Evolutionary conservation across 441 rosid genomes (phyloP).

Genomic region (Pelargonium cotyledonis): DNA sequence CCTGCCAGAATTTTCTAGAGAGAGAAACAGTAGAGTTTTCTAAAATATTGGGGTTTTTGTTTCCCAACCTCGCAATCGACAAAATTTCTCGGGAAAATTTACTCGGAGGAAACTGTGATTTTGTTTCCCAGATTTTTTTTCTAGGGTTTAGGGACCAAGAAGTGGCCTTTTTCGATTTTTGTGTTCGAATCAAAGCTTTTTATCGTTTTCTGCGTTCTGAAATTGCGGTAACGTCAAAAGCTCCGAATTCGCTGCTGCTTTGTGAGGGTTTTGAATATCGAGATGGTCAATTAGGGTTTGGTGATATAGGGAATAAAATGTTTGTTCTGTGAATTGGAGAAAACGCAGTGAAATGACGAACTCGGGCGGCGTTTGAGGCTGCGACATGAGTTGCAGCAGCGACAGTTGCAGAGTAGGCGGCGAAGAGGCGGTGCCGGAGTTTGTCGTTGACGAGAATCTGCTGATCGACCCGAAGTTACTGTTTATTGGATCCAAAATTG

Average conservation of each 20-base stretch:
- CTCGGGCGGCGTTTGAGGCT: constrained; percentile 35
- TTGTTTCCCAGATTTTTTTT: too few species aligned
- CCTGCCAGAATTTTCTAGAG: not conserved
- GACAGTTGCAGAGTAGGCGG: constrained; percentile 23
- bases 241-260: not conserved
- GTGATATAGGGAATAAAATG: constrained; percentile 1
- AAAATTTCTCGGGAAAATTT: too few species aligned
- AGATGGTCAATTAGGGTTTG: not conserved
- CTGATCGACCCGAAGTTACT: constrained; percentile 71
- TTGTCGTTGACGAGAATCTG: constrained; percentile 50
- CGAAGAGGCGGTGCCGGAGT: constrained; percentile 26
- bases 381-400: constrained; percentile 57
- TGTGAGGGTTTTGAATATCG: not conserved
- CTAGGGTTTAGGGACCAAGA: too few species aligned
- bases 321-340: not conserved
- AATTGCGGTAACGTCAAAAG: too few species aligned
- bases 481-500: constrained; percentile 77
- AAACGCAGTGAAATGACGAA: constrained; percentile 27
- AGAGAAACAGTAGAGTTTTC: not conserved
- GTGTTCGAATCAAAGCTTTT: too few species aligned
- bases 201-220: too few species aligned
- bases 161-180: too few species aligned
- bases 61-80: too few species aligned
- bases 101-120: too few species aligned
- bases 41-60: not conserved